These are phyloP conservation scores for Entelexis paramagnoliae DNA, from an alignment of 1,139 yeast species.

Conservation along the genomic window DNA sequence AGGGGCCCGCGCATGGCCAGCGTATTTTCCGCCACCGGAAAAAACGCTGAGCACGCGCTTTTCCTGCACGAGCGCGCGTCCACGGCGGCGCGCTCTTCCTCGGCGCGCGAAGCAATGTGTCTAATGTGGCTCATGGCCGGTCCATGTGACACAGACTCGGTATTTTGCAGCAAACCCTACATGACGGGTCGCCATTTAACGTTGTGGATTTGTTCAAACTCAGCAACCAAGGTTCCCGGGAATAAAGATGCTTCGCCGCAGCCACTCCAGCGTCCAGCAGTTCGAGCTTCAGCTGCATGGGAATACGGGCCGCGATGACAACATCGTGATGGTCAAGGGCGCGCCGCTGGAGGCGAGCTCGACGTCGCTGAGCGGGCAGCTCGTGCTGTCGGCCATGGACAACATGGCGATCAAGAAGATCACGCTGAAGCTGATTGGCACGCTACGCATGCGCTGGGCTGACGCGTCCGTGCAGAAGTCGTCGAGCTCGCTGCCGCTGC, in stretches of 20 bases:
- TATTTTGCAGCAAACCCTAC: slow-evolving; percentile 4
- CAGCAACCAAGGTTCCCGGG: not conserved
- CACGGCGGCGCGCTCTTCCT: not conserved
- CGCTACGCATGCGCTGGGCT: slow-evolving; percentile 36
- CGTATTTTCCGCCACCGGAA: too few species aligned
- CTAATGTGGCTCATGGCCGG: slow-evolving; percentile 1
- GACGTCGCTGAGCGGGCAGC: slow-evolving; percentile 61
- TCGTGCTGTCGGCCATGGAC: slow-evolving; percentile 67
- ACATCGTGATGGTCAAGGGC: slow-evolving; percentile 64
- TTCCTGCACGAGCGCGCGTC: not conserved
- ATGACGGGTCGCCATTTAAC: not conserved
- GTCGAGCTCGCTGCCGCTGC: slow-evolving; percentile 37
- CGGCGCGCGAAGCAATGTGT: not conserved
- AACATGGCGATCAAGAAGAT: slow-evolving; percentile 60
- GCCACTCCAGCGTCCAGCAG: slow-evolving; percentile 20
- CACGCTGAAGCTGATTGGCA: slow-evolving; percentile 53
- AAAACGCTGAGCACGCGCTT: not conserved
- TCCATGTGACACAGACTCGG: slow-evolving; percentile 3
- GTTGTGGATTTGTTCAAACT: not conserved
- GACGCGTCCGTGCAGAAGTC: slow-evolving; percentile 42
- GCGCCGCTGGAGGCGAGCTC: slow-evolving; percentile 67
- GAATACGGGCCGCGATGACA: slow-evolving; percentile 53
- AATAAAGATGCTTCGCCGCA: slow-evolving; percentile 21
- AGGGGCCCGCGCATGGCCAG: too few species aligned
- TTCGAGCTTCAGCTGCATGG: slow-evolving; percentile 57